Evolutionary conservation across 1,284 basidiomycete genomes (phyloP).

Genomic region (Hymenochaete sp.): DNA sequence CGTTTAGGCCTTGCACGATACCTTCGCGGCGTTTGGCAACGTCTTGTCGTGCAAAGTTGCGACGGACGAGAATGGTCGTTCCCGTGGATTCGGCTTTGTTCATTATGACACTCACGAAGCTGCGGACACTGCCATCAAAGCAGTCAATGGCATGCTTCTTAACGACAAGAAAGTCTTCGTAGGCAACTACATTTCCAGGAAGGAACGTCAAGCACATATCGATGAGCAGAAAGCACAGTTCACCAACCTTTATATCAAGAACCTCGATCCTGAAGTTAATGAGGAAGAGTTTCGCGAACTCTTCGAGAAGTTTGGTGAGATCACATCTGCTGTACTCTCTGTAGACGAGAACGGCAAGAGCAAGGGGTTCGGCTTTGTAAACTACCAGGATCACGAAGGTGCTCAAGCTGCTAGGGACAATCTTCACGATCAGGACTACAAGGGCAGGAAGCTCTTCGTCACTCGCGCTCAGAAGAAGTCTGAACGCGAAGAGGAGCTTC

Average conservation of each 20-base stretch:
- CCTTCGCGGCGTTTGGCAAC: conserved; percentile 98
- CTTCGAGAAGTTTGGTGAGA: conserved; percentile 74
- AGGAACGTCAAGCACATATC: conserved; percentile 96
- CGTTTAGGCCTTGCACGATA: conserved; percentile 96
- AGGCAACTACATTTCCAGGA: conserved; percentile 95
- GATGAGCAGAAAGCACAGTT: conserved; percentile 96
- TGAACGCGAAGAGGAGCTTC: conserved; percentile 96
- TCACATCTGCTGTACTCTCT: conserved; percentile 85
- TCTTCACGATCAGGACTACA: conserved; percentile 82
- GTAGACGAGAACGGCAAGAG: conserved; percentile 81
- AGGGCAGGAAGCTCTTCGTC: conserved; percentile 91
- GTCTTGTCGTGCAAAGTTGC: conserved; percentile 99
- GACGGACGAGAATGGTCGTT: conserved; percentile 85
- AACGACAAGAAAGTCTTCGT: conserved; percentile 99
- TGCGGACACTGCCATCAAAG: conserved; percentile 93
- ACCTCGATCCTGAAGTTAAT: conserved; percentile 79
- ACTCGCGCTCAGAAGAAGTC: conserved; percentile 98
- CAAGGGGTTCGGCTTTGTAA: conserved; percentile 99
- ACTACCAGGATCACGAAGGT: conserved; percentile 89
- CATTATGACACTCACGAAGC: conserved; percentile 99
- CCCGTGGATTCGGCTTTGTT: conserved; percentile 96
- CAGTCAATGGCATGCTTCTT: conserved; percentile 98
- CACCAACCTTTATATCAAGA: conserved; percentile 99
- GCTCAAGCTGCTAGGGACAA: conserved; percentile 86
- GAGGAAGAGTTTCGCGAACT: conserved; percentile 85